These are phyloP conservation scores for Calonectria naviculata DNA, from an alignment of 2,329 filamentous ascomycete genomes.

Conservation along the genomic window DNA sequence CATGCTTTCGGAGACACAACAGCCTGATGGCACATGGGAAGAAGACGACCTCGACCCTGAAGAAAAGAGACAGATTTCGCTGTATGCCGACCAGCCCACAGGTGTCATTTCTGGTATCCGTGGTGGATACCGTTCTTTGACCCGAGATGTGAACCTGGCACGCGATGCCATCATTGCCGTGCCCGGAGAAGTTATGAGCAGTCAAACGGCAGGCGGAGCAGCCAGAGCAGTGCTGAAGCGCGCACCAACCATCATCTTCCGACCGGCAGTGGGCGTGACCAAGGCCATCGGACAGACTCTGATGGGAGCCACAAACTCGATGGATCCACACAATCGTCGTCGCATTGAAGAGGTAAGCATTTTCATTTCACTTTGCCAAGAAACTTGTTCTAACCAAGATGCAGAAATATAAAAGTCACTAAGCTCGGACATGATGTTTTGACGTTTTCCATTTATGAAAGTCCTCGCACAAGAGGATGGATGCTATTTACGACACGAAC, in stretches of 20 bases:
- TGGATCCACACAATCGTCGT: conserved; percentile 85
- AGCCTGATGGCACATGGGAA: conserved; percentile 59
- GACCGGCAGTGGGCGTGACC: conserved; percentile 89
- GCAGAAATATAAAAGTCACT: conserved; percentile 63
- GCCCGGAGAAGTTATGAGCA: conserved; percentile 90
- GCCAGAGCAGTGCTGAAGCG: conserved; percentile 82
- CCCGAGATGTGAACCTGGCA: conserved; percentile 87
- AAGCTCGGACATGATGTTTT: conserved; percentile 17
- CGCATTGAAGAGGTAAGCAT: conserved; percentile 89
- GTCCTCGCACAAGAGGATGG: conserved; percentile 3
- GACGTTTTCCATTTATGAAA: conserved; percentile 1
- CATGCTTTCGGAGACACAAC: conserved; percentile 67
- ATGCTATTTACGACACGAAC: conserved; percentile 19
- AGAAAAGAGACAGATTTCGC: conserved; percentile 82
- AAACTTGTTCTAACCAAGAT: conserved; percentile 21
- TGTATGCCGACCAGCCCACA: conserved; percentile 94
- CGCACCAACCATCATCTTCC: conserved; percentile 92
- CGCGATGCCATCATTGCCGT: conserved; percentile 95
- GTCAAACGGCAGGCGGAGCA: conserved; percentile 81
- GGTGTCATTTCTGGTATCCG: conserved; percentile 88
- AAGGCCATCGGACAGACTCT: conserved; percentile 91
- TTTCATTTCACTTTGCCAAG: background rate
- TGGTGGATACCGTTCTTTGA: conserved; percentile 83
- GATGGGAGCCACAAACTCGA: conserved; percentile 89
- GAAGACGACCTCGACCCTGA: conserved; percentile 74